Evolutionary conservation across 495 filamentous ascomycete genomes (phyloP).

Genomic region (Beverwykella pulmonaria): DNA sequence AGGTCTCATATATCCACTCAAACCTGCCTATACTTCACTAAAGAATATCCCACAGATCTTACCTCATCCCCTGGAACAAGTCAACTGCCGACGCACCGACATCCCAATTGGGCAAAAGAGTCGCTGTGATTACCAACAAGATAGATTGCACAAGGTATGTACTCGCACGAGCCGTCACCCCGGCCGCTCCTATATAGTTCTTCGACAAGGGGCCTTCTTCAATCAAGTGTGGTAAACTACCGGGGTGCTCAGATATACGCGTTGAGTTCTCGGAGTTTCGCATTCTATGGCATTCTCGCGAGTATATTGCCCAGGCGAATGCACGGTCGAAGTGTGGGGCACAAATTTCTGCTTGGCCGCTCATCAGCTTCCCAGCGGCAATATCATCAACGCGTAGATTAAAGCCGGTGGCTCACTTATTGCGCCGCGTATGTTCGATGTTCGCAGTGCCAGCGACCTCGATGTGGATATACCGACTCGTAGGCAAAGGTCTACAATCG

Average conservation of each 20-base stretch:
- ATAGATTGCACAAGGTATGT: too few species aligned
- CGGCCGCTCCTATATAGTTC: too few species aligned
- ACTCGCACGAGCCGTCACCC: background rate
- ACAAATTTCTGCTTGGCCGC: background rate
- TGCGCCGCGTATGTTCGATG: too few species aligned
- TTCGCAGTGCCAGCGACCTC: too few species aligned
- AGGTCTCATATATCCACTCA: background rate
- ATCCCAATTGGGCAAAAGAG: too few species aligned
- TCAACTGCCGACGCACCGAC: background rate
- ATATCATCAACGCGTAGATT: background rate
- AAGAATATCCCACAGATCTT: background rate
- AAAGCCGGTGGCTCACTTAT: background rate
- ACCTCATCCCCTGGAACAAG: background rate
- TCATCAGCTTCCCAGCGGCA: background rate
- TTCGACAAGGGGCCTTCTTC: too few species aligned
- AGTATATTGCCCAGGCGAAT: background rate
- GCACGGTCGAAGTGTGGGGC: background rate
- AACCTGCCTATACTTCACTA: background rate
- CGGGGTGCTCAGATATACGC: background rate
- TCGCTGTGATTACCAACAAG: too few species aligned
- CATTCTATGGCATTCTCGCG: background rate
- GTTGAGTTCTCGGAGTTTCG: background rate
- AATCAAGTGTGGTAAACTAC: too few species aligned
- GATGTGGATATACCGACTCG: too few species aligned
- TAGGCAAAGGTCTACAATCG: too few species aligned